Evolutionary conservation across 2,329 filamentous ascomycete genomes (phyloP).

Genomic region (Paecilomyces niveus): DNA sequence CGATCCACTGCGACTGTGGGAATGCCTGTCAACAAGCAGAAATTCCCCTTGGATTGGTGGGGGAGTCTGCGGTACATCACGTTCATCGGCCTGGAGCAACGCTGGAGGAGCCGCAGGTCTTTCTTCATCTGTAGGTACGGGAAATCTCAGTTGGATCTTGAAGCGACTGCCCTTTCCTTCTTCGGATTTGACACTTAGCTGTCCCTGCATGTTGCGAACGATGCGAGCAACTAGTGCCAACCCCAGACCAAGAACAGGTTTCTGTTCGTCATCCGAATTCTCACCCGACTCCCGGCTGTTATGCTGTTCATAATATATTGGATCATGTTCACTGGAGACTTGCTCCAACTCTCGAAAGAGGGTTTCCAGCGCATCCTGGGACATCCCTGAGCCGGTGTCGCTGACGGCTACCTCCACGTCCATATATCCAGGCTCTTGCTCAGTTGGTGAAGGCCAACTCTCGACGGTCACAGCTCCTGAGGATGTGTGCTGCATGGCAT

Average conservation of each 20-base stretch:
- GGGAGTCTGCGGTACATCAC: slow-evolving; percentile 19
- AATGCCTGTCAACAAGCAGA: slow-evolving; percentile 25
- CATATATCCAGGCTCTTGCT: slow-evolving; percentile 47
- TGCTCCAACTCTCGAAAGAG: slow-evolving; percentile 59
- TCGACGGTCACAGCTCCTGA: slow-evolving; percentile 64
- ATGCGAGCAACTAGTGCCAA: slow-evolving; percentile 83
- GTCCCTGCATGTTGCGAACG: slow-evolving; percentile 84
- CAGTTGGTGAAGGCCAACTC: slow-evolving; percentile 45
- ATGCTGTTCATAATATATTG: slow-evolving; percentile 17
- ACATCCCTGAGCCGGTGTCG: slow-evolving; percentile 67
- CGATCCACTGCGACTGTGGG: slow-evolving; percentile 6
- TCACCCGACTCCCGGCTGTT: slow-evolving; percentile 26
- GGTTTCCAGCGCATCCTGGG: slow-evolving; percentile 48
- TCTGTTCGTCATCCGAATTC: slow-evolving; percentile 17
- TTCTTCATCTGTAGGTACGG: slow-evolving; percentile 44
- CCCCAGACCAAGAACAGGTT: slow-evolving; percentile 64
- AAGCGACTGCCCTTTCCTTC: slow-evolving; percentile 76
- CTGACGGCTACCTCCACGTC: slow-evolving; percentile 67
- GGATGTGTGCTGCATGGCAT: slow-evolving; percentile 72
- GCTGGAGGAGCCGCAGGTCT: not conserved
- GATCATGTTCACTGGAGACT: slow-evolving; percentile 54
- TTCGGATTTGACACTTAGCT: slow-evolving; percentile 76
- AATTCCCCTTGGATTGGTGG: slow-evolving; percentile 28
- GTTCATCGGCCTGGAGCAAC: slow-evolving; percentile 14
- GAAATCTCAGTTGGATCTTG: slow-evolving; percentile 70